phyloP scores from a whole-genome alignment of 2,329 filamentous ascomycete genomes.

The Aspergillus flavus region DNA sequence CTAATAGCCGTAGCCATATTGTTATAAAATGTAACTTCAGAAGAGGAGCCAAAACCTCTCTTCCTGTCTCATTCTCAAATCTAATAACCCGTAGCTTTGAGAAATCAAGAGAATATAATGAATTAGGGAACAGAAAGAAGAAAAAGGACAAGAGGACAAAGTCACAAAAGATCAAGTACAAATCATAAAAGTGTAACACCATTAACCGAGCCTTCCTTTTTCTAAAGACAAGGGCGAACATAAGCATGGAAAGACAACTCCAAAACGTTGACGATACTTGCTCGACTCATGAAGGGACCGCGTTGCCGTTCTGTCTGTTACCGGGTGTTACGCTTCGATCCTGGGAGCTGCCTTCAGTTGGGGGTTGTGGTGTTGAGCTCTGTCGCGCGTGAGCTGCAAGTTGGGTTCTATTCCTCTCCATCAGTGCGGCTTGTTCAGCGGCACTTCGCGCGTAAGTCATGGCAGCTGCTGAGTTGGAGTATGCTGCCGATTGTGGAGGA shows the following conservation, averaged over 20 bases:
- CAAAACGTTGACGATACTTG: neutral
- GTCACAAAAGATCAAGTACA: constrained; percentile 18
- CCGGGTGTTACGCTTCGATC: constrained; percentile 40
- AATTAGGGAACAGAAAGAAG: constrained; percentile 18
- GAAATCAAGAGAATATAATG: neutral
- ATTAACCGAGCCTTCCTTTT: constrained; percentile 11
- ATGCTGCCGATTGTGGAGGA: constrained; percentile 30
- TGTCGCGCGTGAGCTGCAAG: constrained; percentile 35
- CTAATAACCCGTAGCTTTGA: constrained; percentile 3
- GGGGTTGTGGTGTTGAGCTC: constrained; percentile 39
- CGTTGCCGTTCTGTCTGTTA: constrained; percentile 35
- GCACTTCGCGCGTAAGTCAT: constrained; percentile 42
- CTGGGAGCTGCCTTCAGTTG: constrained; percentile 32
- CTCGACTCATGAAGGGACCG: constrained; percentile 26
- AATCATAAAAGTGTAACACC: constrained; percentile 13
- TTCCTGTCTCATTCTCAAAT: constrained; percentile 3
- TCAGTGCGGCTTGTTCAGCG: constrained; percentile 43
- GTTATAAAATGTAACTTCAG: neutral
- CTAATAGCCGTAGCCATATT: neutral
- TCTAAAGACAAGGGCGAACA: constrained; percentile 3
- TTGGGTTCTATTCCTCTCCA: constrained; percentile 44
- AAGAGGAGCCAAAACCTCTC: neutral
- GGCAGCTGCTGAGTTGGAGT: constrained; percentile 39
- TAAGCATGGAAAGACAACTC: constrained; percentile 17
- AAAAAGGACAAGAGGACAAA: constrained; percentile 14